Base-by-base conservation (phyloP, 2,329 filamentous ascomycete genomes). In the Lasiodiplodia sp. region DNA sequence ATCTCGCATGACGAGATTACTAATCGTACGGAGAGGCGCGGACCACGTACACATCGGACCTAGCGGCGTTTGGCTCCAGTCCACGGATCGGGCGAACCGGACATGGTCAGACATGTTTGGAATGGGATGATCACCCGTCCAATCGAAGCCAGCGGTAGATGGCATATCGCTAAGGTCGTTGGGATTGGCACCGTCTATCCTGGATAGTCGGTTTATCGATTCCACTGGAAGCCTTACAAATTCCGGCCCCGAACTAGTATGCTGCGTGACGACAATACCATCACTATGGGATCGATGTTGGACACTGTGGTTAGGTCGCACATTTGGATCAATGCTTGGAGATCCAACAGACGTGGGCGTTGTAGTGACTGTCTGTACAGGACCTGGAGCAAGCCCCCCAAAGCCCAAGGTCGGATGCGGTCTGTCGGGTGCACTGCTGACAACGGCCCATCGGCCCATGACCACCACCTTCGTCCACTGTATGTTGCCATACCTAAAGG, bases 31-130 rank as follows among this genome's bases (percentile, higher is more conserved):
- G 25, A 87, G 80, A 25, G 82, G 78, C 5, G 77, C 63, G n/a
- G 82, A 78, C 85, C 86, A 87, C 64, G 73, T 74, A 2, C 77
- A 71, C 75, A 87, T 81, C 1, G 81, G 80, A 0, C 86, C 86
- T 0, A 87, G 74, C 2, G 82, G 79, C 1, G 84, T 86, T 14
- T 74, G 73, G 3, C 76, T 76, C 85, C 85, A 87, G 71, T 86
- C 79, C 18, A 85, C 74, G 25, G 73, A 80, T 31, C 83, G 79
- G 58, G 84, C 71, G 62, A 81, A 79, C 11, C 68, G 67, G 23
- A 76, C 58, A 57, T 79, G 76, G 8, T 77, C 75, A 3, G 77
- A 74, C 25, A 77, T 44, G 23, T 52, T 34, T 12, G 18, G 28
- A 4, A 14, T 18, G 14, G 37, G 57, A 47, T 64, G 37, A 5